Evolutionary conservation across 768 basidiomycete species (phyloP).

Genomic region (Podaxis sp.): DNA sequence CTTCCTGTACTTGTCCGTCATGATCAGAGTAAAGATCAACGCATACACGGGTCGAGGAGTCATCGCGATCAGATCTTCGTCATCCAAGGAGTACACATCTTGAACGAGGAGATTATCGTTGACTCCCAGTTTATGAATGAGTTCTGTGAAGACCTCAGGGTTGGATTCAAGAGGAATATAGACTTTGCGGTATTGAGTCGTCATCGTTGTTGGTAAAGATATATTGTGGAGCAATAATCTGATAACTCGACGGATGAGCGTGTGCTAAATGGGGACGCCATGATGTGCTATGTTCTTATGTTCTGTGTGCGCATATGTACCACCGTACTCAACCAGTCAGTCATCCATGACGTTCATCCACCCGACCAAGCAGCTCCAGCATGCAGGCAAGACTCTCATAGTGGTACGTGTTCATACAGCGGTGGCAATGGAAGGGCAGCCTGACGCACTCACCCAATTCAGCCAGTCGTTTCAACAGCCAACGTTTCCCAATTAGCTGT

Average conservation of each 20-base stretch:
- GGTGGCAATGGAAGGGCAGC: neutral
- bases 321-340: neutral
- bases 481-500: constrained; percentile 79
- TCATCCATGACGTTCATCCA: constrained; percentile 34
- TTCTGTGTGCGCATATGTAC: neutral
- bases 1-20: constrained; percentile 21
- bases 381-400: constrained; percentile 41
- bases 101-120: constrained; percentile 26
- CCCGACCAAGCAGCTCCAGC: constrained; percentile 23
- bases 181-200: constrained; percentile 21
- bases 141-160: constrained; percentile 33
- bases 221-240: neutral
- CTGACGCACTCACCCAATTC: constrained; percentile 15
- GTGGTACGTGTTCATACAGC: constrained; percentile 30
- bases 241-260: neutral
- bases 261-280: constrained; percentile 8
- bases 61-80: constrained; percentile 30
- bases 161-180: constrained; percentile 37
- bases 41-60: constrained; percentile 30
- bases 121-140: constrained; percentile 31
- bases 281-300: neutral
- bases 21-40: constrained; percentile 30
- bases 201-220: constrained; percentile 5
- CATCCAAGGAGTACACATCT: constrained; percentile 33
- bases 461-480: constrained; percentile 77